Evolutionary conservation across 164 flowering plant genomes (phyloP).

Genomic region (Santalum album): DNA sequence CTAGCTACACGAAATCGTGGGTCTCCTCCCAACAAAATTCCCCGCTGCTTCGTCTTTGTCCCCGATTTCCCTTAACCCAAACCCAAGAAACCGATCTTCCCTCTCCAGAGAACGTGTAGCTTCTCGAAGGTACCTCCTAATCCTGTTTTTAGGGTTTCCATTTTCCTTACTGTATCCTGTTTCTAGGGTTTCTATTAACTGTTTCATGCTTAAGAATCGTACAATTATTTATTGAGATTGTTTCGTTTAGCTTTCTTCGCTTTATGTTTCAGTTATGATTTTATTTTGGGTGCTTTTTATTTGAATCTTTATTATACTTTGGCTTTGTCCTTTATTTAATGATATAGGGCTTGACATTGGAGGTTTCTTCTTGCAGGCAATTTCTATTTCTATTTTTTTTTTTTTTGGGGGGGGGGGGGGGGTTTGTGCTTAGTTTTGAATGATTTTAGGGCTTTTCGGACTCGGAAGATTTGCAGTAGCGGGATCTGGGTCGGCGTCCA

Average conservation of each 20-base stretch:
- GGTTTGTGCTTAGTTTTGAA: neutral
- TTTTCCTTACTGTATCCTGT: neutral
- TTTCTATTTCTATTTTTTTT: too few species aligned
- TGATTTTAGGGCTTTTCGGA: neutral
- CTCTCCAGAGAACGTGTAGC: neutral
- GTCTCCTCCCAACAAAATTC: neutral
- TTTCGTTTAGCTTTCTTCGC: too few species aligned
- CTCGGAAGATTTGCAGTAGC: neutral
- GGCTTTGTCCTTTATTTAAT: too few species aligned
- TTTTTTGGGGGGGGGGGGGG: too few species aligned
- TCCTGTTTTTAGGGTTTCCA: neutral
- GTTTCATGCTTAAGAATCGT: neutral
- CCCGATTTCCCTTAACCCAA: neutral
- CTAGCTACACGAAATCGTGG: neutral
- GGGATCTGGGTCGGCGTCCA: conserved; percentile 2
- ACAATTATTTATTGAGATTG: too few species aligned
- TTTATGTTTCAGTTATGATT: too few species aligned
- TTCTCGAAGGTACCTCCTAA: neutral
- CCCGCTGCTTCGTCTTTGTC: neutral
- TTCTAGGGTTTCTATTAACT: neutral
- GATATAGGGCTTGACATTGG: too few species aligned
- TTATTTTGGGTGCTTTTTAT: too few species aligned
- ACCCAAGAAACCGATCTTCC: neutral
- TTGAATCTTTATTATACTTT: too few species aligned
- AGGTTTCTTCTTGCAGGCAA: too few species aligned